Evolutionary conservation across 2,329 filamentous ascomycete species (phyloP), one percentile per base, ranked within the genome.

Genomic region (Colletotrichum melonis): DNA sequence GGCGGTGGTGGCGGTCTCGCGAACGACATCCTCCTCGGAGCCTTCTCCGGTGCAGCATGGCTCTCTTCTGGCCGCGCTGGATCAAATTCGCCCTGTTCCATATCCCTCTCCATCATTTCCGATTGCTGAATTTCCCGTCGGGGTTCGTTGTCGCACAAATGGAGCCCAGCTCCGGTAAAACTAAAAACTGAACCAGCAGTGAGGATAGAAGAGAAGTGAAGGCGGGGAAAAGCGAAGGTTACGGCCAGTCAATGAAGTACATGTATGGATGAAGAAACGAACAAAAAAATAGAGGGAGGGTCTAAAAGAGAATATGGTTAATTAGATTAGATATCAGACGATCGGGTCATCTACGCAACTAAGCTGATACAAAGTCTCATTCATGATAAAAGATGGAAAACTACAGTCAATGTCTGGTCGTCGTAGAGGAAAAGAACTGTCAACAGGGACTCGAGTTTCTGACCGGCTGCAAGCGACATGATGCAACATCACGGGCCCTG

Each of bases 141-240:
- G 28, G 19, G 24, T 12, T 22, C 11, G 32, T 1, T 32, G 14
- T 22, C 57, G 55, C 12, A 58, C 22, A 52, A 65, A 30, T 26
- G 60, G 71, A 73, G 67, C 26, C 46, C 71, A 66, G 71, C 67
- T 70, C 67, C 60, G 28, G n/a, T 35, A 26, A 3, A 8, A 9
- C n/a, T 26, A 58, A 67, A 32, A 30, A 59, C 68, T 63, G 72
- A 72, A 59, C 68, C 72, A 72, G 68, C 63, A 72, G 72, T 26
- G 28, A 19, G 28, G 22, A 32, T 54, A 57, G 28, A 11, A 65
- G 14, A 26, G 26, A 55, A 59, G 30, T 5, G 7, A 57, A 24
- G 14, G 26, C 42, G 32, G 12, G 46, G n/a, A 35, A 28, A 38
- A 28, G 19, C 35, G 49, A 62, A 26, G 12, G 57, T 49, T 9